These are phyloP conservation scores for Calonectria pseudoturangicola DNA, from an alignment of 2,329 filamentous ascomycete genomes.

Conservation along the genomic window DNA sequence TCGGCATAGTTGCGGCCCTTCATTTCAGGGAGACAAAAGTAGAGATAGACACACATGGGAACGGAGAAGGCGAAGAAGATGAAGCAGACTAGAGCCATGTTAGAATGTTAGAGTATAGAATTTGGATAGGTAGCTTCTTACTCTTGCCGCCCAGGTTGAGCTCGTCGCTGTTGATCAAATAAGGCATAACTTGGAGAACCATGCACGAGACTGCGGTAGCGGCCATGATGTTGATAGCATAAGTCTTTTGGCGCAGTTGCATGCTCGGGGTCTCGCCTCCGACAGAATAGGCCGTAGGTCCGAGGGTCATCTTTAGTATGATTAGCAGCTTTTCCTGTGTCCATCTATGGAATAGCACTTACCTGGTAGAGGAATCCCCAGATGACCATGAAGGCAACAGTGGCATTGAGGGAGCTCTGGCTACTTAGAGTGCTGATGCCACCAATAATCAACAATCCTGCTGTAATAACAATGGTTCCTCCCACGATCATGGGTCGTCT, in stretches of 20 bases:
- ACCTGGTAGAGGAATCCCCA: conserved; percentile 56
- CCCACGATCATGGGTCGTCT: conserved; percentile 55
- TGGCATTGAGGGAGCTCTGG: conserved; percentile 47
- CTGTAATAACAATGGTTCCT: conserved; percentile 53
- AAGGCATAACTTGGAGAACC: conserved; percentile 56
- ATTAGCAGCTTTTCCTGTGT: neutral
- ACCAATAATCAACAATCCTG: conserved; percentile 55
- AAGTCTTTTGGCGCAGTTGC: conserved; percentile 56
- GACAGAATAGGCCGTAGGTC: conserved; percentile 55
- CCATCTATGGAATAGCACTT: neutral
- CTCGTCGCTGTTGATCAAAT: conserved; percentile 53
- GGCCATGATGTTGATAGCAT: conserved; percentile 58
- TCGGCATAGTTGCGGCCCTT: conserved; percentile 48
- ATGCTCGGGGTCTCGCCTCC: conserved; percentile 56
- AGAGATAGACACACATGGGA: conserved; percentile 58
- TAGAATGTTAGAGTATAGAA: neutral
- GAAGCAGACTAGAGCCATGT: conserved; percentile 50
- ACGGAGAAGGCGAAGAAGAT: conserved; percentile 57
- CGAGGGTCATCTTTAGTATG: conserved; percentile 47
- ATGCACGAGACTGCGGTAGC: conserved; percentile 56
- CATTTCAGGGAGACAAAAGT: conserved; percentile 61
- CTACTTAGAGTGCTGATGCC: conserved; percentile 54
- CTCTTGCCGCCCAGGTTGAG: conserved; percentile 57
- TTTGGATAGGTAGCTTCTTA: neutral
- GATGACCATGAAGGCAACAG: conserved; percentile 54